phyloP scores from a whole-genome alignment of 31 red algal genomes.

The Porphyra umbilicalis region DNA sequence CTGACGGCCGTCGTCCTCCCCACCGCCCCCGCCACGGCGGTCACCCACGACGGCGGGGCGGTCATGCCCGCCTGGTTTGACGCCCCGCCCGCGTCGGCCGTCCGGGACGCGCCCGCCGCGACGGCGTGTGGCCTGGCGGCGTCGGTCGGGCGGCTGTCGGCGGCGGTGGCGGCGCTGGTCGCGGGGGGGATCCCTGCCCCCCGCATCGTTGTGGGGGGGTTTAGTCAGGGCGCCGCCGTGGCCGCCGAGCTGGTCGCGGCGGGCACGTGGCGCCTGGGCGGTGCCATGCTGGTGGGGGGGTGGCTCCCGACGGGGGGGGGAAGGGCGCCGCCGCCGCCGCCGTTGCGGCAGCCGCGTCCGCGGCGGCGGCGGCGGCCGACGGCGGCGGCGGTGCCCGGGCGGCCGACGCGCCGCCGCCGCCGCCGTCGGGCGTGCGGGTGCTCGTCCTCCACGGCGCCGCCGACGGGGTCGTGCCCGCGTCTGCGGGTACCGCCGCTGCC shows the following conservation, averaged over 20 bases:
- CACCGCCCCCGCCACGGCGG: constrained; percentile 25
- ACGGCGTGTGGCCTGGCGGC: constrained; percentile 37
- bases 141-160: constrained; percentile 24
- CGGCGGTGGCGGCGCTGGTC: constrained; percentile 39
- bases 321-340: neutral
- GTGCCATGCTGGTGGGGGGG: neutral
- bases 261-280: neutral
- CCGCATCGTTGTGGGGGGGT: constrained; percentile 81
- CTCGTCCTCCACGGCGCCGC: neutral
- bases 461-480: neutral
- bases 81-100: constrained; percentile 5
- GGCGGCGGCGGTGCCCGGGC: neutral
- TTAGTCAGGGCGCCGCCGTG: constrained; percentile 89
- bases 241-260: constrained; percentile 3
- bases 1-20: constrained; percentile 45
- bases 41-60: constrained; percentile 55
- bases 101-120: constrained; percentile 29
- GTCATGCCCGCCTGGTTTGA: constrained; percentile 77
- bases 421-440: neutral
- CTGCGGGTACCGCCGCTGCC: neutral
- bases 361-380: neutral
- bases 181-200: constrained; percentile 39
- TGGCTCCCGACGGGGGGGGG: neutral
- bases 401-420: neutral
- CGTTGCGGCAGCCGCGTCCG: neutral